These are phyloP conservation scores for Hypomontagnella submonticulosa DNA, from an alignment of 495 filamentous ascomycete species.

Conservation along the genomic window DNA sequence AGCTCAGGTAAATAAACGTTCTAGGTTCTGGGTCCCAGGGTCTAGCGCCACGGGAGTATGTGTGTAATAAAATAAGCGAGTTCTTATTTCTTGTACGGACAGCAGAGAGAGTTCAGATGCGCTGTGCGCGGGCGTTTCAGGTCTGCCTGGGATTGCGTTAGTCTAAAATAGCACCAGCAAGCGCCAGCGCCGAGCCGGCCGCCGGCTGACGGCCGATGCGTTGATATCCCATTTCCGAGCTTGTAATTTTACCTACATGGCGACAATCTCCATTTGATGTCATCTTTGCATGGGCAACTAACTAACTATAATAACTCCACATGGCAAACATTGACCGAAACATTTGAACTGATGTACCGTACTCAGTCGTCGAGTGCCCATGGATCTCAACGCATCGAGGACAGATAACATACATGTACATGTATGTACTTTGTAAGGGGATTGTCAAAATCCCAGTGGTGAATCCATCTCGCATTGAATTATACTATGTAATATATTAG, in stretches of 20 bases:
- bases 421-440: no score
- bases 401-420: no score
- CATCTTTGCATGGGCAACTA: neutral
- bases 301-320: neutral
- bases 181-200: conserved; percentile 18
- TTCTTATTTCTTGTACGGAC: conserved; percentile 14
- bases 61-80: conserved; percentile 17
- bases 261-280: conserved; percentile 17
- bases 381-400: no score
- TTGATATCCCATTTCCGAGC: conserved; percentile 6
- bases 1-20: conserved; percentile 21
- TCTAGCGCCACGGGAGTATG: conserved; percentile 16
- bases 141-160: conserved; percentile 16
- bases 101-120: conserved; percentile 16
- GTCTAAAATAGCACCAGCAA: conserved; percentile 31
- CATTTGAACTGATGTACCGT: no score
- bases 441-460: no score
- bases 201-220: conserved; percentile 5
- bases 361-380: no score
- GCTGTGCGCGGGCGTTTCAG: conserved; percentile 34
- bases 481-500: no score
- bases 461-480: no score
- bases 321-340: no score
- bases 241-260: conserved; percentile 21
- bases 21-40: neutral